phyloP scores from a whole-genome alignment of 306 rosid genomes.

The Rubus idaeus region DNA sequence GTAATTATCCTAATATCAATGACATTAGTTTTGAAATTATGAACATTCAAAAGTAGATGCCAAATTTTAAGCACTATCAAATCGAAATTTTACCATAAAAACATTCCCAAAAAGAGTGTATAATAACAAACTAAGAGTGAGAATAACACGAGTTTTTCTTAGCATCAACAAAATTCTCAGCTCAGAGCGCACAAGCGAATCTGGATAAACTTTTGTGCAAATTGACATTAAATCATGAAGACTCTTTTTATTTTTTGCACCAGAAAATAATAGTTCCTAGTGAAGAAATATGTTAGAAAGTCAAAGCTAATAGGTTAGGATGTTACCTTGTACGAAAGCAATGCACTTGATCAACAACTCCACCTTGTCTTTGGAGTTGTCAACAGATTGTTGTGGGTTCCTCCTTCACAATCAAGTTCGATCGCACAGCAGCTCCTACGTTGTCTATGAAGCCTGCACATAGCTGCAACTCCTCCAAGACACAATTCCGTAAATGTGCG shows the following conservation, averaged over 20 bases:
- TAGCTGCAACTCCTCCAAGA: neutral
- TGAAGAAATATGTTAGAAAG: neutral
- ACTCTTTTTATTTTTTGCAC: no score
- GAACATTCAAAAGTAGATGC: neutral
- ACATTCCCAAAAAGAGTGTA: neutral
- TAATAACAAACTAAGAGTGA: neutral
- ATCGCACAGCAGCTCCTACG: neutral
- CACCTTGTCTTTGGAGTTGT: conserved; percentile 4
- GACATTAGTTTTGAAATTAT: neutral
- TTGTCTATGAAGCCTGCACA: conserved; percentile 1
- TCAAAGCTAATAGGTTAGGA: neutral
- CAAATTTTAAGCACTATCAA: neutral
- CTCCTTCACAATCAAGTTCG: neutral
- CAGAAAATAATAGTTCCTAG: no score
- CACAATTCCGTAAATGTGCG: neutral
- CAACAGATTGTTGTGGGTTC: neutral
- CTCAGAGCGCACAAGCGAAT: no score
- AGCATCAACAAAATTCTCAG: neutral
- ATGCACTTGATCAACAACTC: neutral
- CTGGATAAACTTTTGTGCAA: no score
- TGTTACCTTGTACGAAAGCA: neutral
- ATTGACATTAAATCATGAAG: no score
- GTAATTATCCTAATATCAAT: neutral
- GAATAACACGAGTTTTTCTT: neutral
- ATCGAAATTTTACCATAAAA: no score